phyloP scores from a whole-genome alignment of 768 basidiomycete species.

The Austroboletus eburneus region DNA sequence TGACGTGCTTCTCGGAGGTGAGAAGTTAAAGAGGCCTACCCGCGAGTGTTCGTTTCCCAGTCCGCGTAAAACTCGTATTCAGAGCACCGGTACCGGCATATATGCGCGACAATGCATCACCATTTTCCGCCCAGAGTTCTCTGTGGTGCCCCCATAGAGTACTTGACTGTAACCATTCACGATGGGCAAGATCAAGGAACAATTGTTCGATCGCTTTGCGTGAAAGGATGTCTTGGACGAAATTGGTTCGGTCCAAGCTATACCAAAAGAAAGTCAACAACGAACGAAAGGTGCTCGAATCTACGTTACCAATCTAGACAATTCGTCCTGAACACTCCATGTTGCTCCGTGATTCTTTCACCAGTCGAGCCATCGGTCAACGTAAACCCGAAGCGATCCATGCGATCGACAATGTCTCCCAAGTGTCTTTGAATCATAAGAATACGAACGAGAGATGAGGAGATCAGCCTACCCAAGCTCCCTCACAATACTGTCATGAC shows the following conservation, averaged over 20 bases:
- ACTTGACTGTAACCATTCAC: constrained; percentile 67
- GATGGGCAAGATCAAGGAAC: constrained; percentile 71
- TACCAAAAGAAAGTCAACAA: constrained; percentile 6
- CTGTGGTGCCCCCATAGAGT: constrained; percentile 84
- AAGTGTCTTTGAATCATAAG: constrained; percentile 45
- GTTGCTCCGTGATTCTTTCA: constrained; percentile 81
- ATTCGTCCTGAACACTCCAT: constrained; percentile 90
- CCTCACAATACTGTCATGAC: constrained; percentile 80
- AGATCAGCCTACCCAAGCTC: constrained; percentile 54
- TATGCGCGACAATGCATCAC: constrained; percentile 87
- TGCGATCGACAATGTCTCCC: constrained; percentile 53
- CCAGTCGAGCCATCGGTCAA: constrained; percentile 65
- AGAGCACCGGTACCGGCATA: constrained; percentile 93
- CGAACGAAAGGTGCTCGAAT: background rate
- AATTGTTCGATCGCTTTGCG: constrained; percentile 76
- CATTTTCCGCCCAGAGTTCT: constrained; percentile 96
- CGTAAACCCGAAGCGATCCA: constrained; percentile 83
- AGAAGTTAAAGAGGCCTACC: constrained; percentile 38
- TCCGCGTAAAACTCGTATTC: constrained; percentile 94
- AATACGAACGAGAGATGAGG: background rate
- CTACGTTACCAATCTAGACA: constrained; percentile 84
- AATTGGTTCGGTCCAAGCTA: constrained; percentile 96
- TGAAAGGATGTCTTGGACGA: constrained; percentile 93
- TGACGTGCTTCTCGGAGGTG: background rate
- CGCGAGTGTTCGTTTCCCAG: constrained; percentile 89